These are phyloP conservation scores for Pseudogymnoascus sp. DNA, from an alignment of 2,329 filamentous ascomycete genomes.

Conservation along the genomic window DNA sequence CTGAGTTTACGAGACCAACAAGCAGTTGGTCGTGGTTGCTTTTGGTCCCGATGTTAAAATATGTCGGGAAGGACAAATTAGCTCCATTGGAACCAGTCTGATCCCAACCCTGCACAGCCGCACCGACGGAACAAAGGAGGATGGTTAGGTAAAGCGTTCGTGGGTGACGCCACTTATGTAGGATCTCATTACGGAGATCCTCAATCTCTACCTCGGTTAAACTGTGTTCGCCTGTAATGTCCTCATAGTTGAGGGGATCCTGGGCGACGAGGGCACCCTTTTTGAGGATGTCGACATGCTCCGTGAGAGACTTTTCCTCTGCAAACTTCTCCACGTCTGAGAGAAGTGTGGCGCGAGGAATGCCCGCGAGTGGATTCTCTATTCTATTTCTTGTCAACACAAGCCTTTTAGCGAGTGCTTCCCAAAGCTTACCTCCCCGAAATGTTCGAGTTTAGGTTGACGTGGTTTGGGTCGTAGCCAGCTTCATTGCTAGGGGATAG, in stretches of 20 bases:
- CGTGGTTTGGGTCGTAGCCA: background rate
- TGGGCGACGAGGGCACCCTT: constrained; percentile 69
- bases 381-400: constrained; percentile 32
- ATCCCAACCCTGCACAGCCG: constrained; percentile 50
- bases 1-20: constrained; percentile 49
- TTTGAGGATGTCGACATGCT: constrained; percentile 50
- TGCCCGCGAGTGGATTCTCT: constrained; percentile 47
- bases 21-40: constrained; percentile 43
- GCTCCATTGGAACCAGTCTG: constrained; percentile 41
- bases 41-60: constrained; percentile 34
- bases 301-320: constrained; percentile 46
- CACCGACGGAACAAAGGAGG: constrained; percentile 58
- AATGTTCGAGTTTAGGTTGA: background rate
- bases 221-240: constrained; percentile 46
- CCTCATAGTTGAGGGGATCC: constrained; percentile 54
- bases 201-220: constrained; percentile 52
- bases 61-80: constrained; percentile 37
- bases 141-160: constrained; percentile 58
- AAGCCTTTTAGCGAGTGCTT: background rate
- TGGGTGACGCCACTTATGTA: constrained; percentile 61
- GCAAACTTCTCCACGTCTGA: constrained; percentile 54
- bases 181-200: constrained; percentile 50
- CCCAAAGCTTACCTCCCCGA: background rate
- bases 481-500: background rate
- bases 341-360: constrained; percentile 42